Base-by-base conservation (phyloP, 2,329 filamentous ascomycete species). In the Monosporascus sp. region DNA sequence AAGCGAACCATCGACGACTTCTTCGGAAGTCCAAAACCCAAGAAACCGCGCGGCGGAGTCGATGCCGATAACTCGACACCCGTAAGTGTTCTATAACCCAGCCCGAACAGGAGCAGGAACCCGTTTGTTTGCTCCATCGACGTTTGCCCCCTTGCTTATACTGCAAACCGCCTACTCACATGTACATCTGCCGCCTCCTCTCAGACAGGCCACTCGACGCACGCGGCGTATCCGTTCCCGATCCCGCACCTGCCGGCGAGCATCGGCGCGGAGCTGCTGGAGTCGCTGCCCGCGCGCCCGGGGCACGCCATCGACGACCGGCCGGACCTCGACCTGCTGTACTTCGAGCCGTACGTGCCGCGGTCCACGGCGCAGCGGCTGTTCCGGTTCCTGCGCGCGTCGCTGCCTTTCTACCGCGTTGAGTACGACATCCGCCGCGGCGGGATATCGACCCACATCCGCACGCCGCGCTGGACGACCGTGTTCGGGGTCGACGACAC, bases 401-500 rank as follows among this genome's bases (percentile, higher is more conserved):
- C 87, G 55, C 70, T 93, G 1, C 87, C 87, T 8, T 92, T 91
- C 70, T 90, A 91, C 63, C 79, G 87, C 50, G 88, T 91, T 4
- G 78, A 84, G 60, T 91, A 91, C 63, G 83, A 78, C 35, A 89
- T 91, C 62, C 86, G 82, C 51, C 80, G 89, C 7, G 82, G 82
- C 3, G 78, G 81, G 1, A 68, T 80, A 1, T 78, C 85, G 52
- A 87, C 84, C 0, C 74, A 80, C 22, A 84, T 92, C 65, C 70
- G 69, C 43, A 83, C 80, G 3, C 79, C 80, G 5, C 76, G 82
- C n/a, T 86, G 74, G 65, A 83, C 79, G 6, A 82, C 80, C 5
- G 78, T 82, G 3, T 83, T 82, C 60, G 80, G 80, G 0, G 54
- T 83, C 0, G 80, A 83, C 56, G 83, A 84, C 8, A 90, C 87